Conservation (phyloP, 2,329 filamentous ascomycete genomes). For the Penicillium sp. region DNA sequence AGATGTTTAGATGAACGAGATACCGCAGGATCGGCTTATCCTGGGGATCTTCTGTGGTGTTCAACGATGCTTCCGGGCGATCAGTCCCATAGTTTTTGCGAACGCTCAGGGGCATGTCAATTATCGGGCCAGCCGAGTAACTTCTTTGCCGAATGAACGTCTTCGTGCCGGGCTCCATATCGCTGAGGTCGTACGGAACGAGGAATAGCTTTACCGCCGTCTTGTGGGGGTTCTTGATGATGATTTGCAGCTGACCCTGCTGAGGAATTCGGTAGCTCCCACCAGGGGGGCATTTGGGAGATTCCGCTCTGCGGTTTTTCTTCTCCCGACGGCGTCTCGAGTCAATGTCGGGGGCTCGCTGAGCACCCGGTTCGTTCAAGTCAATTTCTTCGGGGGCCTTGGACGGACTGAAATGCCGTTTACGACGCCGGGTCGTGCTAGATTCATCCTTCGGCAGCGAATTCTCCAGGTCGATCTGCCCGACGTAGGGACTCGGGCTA, state of each 20-base stretch:
- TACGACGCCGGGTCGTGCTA: slow-evolving; percentile 47
- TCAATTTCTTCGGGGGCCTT: slow-evolving; percentile 19
- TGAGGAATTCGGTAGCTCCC: slow-evolving; percentile 94
- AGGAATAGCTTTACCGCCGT: slow-evolving; percentile 96
- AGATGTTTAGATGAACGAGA: slow-evolving; percentile 91
- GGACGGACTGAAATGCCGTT: slow-evolving; percentile 42
- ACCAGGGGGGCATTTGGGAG: slow-evolving; percentile 74
- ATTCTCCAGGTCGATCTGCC: slow-evolving; percentile 88
- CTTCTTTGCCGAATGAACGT: slow-evolving; percentile 95
- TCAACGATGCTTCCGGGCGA: slow-evolving; percentile 60
- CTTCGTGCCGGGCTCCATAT: slow-evolving; percentile 93
- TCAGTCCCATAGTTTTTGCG: slow-evolving; percentile 56
- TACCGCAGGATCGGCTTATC: slow-evolving; percentile 80
- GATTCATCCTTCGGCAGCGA: slow-evolving; percentile 63
- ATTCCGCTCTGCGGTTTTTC: slow-evolving; percentile 64
- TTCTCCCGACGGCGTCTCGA: slow-evolving; percentile 59
- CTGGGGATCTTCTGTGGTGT: slow-evolving; percentile 45
- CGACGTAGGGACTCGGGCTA: slow-evolving; percentile 94
- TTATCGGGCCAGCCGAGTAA: slow-evolving; percentile 84
- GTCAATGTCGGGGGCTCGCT: slow-evolving; percentile 34
- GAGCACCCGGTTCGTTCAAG: slow-evolving; percentile 18
- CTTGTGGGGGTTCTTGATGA: slow-evolving; percentile 98
- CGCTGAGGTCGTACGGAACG: slow-evolving; percentile 87
- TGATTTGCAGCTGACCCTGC: slow-evolving; percentile 91
- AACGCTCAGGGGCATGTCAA: slow-evolving; percentile 67